These are phyloP conservation scores for Mrakia hoshinonis DNA, from an alignment of 768 basidiomycete species.

Conservation along the genomic window DNA sequence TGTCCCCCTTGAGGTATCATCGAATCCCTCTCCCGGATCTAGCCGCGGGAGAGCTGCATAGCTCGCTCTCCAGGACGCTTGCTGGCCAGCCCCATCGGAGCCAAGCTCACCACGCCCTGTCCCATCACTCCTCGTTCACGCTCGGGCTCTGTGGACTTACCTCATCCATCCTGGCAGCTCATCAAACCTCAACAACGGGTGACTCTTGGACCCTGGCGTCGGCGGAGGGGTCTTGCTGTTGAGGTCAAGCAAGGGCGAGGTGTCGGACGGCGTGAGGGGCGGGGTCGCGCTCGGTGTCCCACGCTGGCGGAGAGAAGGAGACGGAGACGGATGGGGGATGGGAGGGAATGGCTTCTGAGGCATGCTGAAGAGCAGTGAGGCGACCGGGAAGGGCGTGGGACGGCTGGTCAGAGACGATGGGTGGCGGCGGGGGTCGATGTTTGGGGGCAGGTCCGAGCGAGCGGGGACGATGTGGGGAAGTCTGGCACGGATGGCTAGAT, in stretches of 20 bases:
- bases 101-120: neutral
- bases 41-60: no score
- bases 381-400: no score
- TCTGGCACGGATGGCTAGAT: no score
- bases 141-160: neutral
- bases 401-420: no score
- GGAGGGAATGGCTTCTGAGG: neutral
- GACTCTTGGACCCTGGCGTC: neutral
- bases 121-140: neutral
- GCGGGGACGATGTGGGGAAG: no score
- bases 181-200: slow-evolving; percentile 10
- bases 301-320: neutral
- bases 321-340: neutral
- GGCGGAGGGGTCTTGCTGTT: neutral
- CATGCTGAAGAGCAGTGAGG: neutral
- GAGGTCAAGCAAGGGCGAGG: neutral
- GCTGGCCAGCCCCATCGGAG: neutral
- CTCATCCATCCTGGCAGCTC: slow-evolving; percentile 20
- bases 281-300: neutral
- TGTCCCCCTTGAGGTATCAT: neutral
- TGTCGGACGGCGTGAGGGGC: no score
- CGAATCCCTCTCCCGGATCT: no score
- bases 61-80: no score
- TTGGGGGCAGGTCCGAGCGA: no score
- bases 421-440: no score